phyloP scores from a whole-genome alignment of 257 asterid species.

The Cordia subcordata region DNA sequence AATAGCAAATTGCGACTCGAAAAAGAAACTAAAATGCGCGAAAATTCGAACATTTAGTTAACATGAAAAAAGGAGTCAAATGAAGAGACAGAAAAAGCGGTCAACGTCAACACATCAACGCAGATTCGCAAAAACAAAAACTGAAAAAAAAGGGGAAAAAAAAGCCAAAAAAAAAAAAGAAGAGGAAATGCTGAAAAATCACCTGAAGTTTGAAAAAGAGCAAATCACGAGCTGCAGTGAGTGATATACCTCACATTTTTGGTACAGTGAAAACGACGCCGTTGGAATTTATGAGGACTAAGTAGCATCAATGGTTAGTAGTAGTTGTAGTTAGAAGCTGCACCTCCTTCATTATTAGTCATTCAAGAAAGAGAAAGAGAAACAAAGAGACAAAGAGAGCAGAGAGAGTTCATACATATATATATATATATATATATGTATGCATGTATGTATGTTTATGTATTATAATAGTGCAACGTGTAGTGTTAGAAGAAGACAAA shows the following conservation, averaged over 20 bases:
- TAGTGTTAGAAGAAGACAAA: conserved; percentile 22
- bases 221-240: conserved; percentile 30
- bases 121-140: conserved; percentile 34
- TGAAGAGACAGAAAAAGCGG: background rate
- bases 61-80: conserved; percentile 3
- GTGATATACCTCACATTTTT: conserved; percentile 7
- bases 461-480: background rate
- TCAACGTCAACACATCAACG: conserved; percentile 36
- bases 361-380: background rate
- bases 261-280: conserved; percentile 16
- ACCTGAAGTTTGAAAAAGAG: conserved; percentile 32
- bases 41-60: background rate
- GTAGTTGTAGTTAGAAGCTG: conserved; percentile 8
- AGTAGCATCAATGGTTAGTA: background rate
- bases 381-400: conserved; percentile 8
- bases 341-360: conserved; percentile 12
- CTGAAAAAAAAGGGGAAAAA: background rate
- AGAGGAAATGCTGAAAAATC: conserved; percentile 15
- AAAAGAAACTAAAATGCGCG: conserved; percentile 10
- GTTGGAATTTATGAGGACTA: conserved; percentile 14
- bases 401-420: background rate
- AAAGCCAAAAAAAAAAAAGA: background rate
- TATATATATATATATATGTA: background rate
- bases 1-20: conserved; percentile 8
- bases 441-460: background rate